A percentile compares a stretch with the other conserved stretches of the same genome.
Evolutionary conservation across 306 rosid genomes (phyloP).

Genomic region (Cicer pinnatifidum): DNA sequence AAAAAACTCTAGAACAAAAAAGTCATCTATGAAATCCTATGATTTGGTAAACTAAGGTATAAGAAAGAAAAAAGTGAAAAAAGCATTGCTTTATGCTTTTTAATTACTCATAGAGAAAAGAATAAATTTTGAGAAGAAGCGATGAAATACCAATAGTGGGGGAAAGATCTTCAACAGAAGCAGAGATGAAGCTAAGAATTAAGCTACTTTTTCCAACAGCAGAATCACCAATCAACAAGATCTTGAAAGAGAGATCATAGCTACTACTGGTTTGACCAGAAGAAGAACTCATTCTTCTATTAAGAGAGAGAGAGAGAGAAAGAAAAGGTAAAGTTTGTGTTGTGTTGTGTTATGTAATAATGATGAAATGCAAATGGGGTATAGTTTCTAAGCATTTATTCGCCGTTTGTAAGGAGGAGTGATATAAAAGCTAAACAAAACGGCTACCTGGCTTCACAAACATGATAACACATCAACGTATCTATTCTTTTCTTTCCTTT

Average conservation of each 20-base stretch:
- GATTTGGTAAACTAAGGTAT: background rate
- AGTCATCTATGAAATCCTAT: background rate
- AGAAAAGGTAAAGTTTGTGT: background rate
- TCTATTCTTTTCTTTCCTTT: slow-evolving; percentile 61
- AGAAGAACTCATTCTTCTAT: slow-evolving; percentile 70
- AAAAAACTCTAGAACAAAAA: background rate
- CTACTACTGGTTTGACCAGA: slow-evolving; percentile 73
- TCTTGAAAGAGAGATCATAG: slow-evolving; percentile 94
- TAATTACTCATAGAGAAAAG: no score
- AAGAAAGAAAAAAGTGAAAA: background rate
- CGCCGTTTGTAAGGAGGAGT: slow-evolving; percentile 33
- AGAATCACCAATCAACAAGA: slow-evolving; percentile 94
- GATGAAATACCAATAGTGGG: slow-evolving; percentile 84
- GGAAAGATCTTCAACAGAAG: slow-evolving; percentile 59
- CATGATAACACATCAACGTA: slow-evolving; percentile 55
- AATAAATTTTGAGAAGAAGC: background rate
- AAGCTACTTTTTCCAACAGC: slow-evolving; percentile 97
- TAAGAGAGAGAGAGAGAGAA: slow-evolving; percentile 26
- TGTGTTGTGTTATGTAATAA: no score
- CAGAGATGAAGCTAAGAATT: slow-evolving; percentile 83
- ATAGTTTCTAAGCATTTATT: slow-evolving; percentile 22
- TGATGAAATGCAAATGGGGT: slow-evolving; percentile 28
- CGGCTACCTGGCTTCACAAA: slow-evolving; percentile 59
- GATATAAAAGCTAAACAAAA: slow-evolving; percentile 62
- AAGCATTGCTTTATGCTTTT: no score